Percentiles rank a stretch among this genome's conserved stretches.
Conservation (phyloP, 2,329 filamentous ascomycete species). For the Fusarium bactridioides region DNA sequence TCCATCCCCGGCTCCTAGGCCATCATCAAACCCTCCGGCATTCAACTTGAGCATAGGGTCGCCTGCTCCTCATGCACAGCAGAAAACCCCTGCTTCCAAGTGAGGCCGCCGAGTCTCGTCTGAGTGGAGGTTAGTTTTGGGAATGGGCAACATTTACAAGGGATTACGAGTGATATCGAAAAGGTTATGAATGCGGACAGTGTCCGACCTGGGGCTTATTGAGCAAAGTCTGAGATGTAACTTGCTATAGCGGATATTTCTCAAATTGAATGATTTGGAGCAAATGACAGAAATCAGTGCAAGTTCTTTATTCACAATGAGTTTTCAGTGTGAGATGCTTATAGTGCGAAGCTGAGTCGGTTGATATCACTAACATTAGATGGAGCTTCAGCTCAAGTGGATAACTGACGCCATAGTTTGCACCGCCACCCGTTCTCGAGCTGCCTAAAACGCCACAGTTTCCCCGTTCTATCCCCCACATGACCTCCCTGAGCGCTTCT, state of each 20-base stretch:
- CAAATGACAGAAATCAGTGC: neutral
- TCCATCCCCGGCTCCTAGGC: constrained; percentile 33
- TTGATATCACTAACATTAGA: neutral
- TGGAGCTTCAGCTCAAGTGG: neutral
- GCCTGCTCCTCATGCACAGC: neutral
- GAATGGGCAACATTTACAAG: neutral
- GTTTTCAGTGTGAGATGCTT: neutral
- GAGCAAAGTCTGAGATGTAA: neutral
- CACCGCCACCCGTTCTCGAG: constrained; percentile 19
- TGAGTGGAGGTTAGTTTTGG: neutral
- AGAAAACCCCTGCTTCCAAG: neutral
- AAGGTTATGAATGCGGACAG: neutral
- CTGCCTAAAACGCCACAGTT: constrained; percentile 36
- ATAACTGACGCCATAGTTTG: constrained; percentile 32
- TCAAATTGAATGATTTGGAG: neutral
- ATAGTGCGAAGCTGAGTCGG: neutral
- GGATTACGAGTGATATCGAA: neutral
- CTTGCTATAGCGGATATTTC: neutral
- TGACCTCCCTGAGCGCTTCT: constrained; percentile 31
- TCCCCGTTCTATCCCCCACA: constrained; percentile 26
- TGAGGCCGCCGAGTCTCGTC: neutral
- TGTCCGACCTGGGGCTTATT: neutral
- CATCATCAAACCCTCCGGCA: neutral
- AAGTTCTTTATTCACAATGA: neutral
- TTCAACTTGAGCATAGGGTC: neutral